Conservation (phyloP, 23 red algal species). For the Porphyridium purpureum region DNA sequence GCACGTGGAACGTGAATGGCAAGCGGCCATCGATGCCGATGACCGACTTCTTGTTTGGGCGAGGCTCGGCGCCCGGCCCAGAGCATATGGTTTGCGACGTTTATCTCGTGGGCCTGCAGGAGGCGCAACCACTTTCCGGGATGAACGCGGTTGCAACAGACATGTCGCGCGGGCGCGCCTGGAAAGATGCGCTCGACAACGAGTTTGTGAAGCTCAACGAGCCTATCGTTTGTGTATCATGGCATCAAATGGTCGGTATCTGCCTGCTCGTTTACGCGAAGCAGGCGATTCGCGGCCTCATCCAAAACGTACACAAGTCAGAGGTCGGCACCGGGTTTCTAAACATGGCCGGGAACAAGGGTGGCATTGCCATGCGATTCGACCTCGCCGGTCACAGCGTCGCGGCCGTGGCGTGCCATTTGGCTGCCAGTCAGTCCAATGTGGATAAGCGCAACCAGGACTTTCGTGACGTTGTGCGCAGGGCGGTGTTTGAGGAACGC, state of each 20-base stretch:
- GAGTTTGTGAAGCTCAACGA: constrained; percentile 11
- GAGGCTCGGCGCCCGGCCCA: not conserved
- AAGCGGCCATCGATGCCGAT: constrained; percentile 26
- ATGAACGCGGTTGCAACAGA: constrained; percentile 81
- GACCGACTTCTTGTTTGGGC: constrained; percentile 30
- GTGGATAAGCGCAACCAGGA: constrained; percentile 75
- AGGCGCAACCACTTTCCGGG: constrained; percentile 67
- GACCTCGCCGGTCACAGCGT: constrained; percentile 64
- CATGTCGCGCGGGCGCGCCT: constrained; percentile 30
- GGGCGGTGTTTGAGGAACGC: constrained; percentile 44
- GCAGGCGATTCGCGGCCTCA: not conserved
- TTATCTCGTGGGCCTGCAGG: constrained; percentile 79
- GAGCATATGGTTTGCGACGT: constrained; percentile 4
- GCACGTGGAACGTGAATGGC: constrained; percentile 95
- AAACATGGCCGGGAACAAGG: constrained; percentile 86
- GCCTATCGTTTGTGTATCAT: constrained; percentile 30
- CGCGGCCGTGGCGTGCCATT: constrained; percentile 69
- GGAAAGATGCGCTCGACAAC: constrained; percentile 41
- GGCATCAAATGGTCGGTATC: constrained; percentile 85
- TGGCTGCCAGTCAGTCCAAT: constrained; percentile 75
- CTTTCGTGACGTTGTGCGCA: constrained; percentile 64
- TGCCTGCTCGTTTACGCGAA: constrained; percentile 64
- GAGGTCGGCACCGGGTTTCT: constrained; percentile 58
- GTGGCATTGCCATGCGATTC: constrained; percentile 69
- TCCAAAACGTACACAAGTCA: not conserved